Conservation (phyloP, 306 rosid species). For the Adenanthera pavonina region DNA sequence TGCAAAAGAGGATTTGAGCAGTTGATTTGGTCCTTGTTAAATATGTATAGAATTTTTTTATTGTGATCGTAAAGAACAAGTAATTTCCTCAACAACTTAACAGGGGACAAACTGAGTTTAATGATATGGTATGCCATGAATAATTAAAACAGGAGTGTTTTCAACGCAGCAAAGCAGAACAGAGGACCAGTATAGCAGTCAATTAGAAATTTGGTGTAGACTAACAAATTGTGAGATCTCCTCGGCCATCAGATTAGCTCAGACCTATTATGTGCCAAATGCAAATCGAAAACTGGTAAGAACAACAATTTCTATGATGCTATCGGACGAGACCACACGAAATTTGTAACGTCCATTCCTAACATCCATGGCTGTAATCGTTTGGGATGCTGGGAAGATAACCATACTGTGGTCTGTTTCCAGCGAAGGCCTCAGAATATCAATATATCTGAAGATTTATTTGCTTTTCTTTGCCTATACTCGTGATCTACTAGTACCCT, state of each 20-base stretch:
- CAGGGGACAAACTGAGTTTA: not conserved
- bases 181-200: not conserved
- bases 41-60: not conserved
- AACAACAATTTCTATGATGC: not conserved
- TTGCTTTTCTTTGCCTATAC: not conserved
- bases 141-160: not conserved
- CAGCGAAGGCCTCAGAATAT: not conserved
- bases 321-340: not conserved
- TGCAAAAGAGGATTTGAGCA: not conserved
- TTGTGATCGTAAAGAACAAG: not conserved
- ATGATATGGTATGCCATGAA: not conserved
- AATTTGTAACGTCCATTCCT: not conserved
- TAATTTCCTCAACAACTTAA: not conserved
- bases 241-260: slow-evolving; percentile 7
- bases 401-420: not conserved
- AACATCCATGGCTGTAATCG: slow-evolving; percentile 7
- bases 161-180: not conserved
- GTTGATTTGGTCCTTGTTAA: not conserved
- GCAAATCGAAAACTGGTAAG: not conserved
- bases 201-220: not conserved
- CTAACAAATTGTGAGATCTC: not conserved
- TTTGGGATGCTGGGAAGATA: slow-evolving; percentile 2
- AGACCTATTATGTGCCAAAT: not conserved
- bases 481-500: not conserved
- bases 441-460: not conserved